A percentile compares a stretch with the other conserved stretches of the same genome.
Conservation (phyloP, 352 stramenopile genomes). For the Phytopythium boreale region DNA sequence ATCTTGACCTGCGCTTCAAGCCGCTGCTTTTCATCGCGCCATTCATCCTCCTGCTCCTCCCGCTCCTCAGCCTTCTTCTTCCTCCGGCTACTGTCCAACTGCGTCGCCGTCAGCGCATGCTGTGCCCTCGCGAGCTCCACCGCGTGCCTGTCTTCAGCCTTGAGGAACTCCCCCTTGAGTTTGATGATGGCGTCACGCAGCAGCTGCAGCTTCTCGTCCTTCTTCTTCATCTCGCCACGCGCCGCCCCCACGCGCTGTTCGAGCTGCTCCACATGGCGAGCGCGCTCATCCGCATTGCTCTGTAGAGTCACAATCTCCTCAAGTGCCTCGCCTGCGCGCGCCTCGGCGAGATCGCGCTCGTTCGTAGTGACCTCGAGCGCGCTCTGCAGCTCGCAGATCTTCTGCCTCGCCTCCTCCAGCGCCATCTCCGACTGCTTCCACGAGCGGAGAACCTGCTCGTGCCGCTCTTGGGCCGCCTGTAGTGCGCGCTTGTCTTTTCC, state of each 20-base stretch:
- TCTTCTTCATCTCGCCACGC: slow-evolving; percentile 42
- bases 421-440: slow-evolving; percentile 71
- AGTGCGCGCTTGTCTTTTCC: slow-evolving; percentile 58
- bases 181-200: slow-evolving; percentile 79
- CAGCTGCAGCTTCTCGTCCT: slow-evolving; percentile 64
- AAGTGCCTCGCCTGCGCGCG: slow-evolving; percentile 71
- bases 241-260: slow-evolving; percentile 42
- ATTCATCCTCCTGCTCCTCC: slow-evolving; percentile 35
- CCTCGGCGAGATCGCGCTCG: slow-evolving; percentile 70
- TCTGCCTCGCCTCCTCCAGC: slow-evolving; percentile 40
- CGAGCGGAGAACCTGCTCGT: slow-evolving; percentile 65
- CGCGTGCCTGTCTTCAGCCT: slow-evolving; percentile 78
- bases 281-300: slow-evolving; percentile 28
- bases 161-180: slow-evolving; percentile 89
- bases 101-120: slow-evolving; percentile 23
- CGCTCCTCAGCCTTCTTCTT: slow-evolving; percentile 36
- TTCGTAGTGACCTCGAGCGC: slow-evolving; percentile 46
- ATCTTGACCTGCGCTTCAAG: slow-evolving; percentile 55
- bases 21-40: slow-evolving; percentile 46
- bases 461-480: slow-evolving; percentile 54
- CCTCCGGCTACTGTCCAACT: slow-evolving; percentile 25
- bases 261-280: slow-evolving; percentile 35
- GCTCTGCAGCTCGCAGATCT: slow-evolving; percentile 58
- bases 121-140: slow-evolving; percentile 64
- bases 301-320: slow-evolving; percentile 79